These are phyloP conservation scores for Ceriops zippeliana DNA, from an alignment of 345 rosid species.

Conservation along the genomic window DNA sequence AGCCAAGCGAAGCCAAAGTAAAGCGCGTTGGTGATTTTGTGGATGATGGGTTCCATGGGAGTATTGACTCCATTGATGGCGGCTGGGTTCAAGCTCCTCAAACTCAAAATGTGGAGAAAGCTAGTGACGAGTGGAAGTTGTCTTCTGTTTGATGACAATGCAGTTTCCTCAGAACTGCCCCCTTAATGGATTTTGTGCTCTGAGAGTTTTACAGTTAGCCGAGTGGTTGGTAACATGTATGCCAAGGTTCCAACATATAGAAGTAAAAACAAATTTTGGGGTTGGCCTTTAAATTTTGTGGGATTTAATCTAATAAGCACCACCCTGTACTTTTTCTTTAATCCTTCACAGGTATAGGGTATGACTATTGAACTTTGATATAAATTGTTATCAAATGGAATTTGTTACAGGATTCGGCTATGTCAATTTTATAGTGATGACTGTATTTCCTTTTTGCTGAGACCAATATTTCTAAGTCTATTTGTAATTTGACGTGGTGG, in stretches of 20 bases:
- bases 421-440: too few relatives aligned
- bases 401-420: background rate
- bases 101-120: constrained; percentile 18
- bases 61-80: constrained; percentile 60
- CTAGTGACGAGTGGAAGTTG: constrained; percentile 10
- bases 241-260: constrained; percentile 1
- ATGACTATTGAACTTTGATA: background rate
- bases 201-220: background rate
- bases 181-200: constrained; percentile 6
- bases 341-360: background rate
- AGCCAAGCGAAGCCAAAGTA: constrained; percentile 72
- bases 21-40: constrained; percentile 80
- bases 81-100: constrained; percentile 69
- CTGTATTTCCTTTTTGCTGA: too few relatives aligned
- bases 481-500: too few relatives aligned
- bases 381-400: background rate
- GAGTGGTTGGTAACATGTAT: background rate
- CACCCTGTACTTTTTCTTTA: background rate
- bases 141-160: constrained; percentile 18
- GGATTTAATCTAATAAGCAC: background rate
- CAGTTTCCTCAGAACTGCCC: background rate
- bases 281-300: constrained; percentile 10
- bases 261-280: constrained; percentile 17
- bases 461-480: too few relatives aligned
- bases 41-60: constrained; percentile 83